Percentiles rank a stretch among this genome's conserved stretches.
Evolutionary conservation across 192 early-diverging fungal genomes (phyloP).

Genomic region (Dimargaris verticillata): DNA sequence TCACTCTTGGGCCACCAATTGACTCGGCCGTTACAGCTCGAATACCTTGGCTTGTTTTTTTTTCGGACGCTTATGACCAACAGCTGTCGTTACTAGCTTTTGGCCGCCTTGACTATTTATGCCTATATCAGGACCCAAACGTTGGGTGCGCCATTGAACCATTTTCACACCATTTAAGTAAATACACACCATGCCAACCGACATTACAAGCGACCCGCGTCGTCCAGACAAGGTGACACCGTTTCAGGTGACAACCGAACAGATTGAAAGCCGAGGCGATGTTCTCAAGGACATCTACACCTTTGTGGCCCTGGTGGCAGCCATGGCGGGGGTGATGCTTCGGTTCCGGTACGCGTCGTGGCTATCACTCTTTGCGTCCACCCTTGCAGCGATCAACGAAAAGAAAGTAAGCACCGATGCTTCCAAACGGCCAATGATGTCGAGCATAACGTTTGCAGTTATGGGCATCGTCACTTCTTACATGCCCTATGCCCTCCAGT

Average conservation of each 20-base stretch:
- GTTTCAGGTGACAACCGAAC: background rate
- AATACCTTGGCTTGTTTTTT: too few relatives aligned
- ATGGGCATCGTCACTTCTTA: constrained; percentile 2
- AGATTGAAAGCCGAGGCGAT: background rate
- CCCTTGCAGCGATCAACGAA: background rate
- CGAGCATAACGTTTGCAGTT: background rate
- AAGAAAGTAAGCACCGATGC: background rate
- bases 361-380: background rate
- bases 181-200: background rate
- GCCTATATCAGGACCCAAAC: too few relatives aligned
- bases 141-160: too few relatives aligned
- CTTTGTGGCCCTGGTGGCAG: background rate
- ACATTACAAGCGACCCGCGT: background rate
- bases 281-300: constrained; percentile 2
- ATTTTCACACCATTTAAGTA: background rate
- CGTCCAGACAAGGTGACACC: background rate
- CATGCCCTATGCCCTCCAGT: background rate
- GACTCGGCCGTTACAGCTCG: too few relatives aligned
- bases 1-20: too few relatives aligned
- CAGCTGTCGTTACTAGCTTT: too few relatives aligned
- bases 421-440: background rate
- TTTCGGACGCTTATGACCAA: too few relatives aligned
- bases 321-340: background rate
- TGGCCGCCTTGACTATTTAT: too few relatives aligned
- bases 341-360: constrained; percentile 6